Evolutionary conservation across 2,329 filamentous ascomycete genomes (phyloP).

Genomic region (Fusarium concolor): DNA sequence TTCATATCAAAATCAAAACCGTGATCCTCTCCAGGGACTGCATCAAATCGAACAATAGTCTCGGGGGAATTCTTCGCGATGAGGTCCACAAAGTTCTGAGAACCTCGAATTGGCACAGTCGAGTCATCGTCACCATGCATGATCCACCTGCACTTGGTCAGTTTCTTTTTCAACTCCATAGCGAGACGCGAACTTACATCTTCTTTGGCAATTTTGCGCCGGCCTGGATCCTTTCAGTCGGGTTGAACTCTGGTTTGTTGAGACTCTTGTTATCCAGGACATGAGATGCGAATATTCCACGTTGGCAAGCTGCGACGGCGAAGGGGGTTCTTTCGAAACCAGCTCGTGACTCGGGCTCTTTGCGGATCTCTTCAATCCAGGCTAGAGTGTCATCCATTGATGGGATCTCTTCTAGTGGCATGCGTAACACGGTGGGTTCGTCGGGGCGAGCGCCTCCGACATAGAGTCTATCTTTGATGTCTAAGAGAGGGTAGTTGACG

Average conservation of each 20-base stretch:
- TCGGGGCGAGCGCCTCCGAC: slow-evolving; percentile 8
- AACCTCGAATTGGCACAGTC: slow-evolving; percentile 8
- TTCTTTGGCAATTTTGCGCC: slow-evolving; percentile 27
- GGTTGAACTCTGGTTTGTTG: slow-evolving; percentile 10
- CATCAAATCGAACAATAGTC: slow-evolving; percentile 29
- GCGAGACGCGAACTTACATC: slow-evolving; percentile 9
- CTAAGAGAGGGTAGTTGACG: slow-evolving; percentile 38
- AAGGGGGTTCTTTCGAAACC: slow-evolving; percentile 24
- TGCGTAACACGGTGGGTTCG: slow-evolving; percentile 25
- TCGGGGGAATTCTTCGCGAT: slow-evolving; percentile 11
- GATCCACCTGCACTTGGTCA: slow-evolving; percentile 25
- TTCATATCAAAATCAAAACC: slow-evolving; percentile 37
- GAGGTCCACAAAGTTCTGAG: slow-evolving; percentile 18
- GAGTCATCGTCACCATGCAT: slow-evolving; percentile 41
- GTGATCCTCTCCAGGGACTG: slow-evolving; percentile 35
- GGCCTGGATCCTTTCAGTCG: slow-evolving; percentile 27
- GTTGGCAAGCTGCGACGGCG: slow-evolving; percentile 13
- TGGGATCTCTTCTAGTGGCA: slow-evolving; percentile 17
- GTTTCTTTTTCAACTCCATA: rapidly evolving
- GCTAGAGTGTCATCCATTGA: slow-evolving; percentile 18
- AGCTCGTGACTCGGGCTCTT: slow-evolving; percentile 4
- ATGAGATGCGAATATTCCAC: slow-evolving; percentile 28
- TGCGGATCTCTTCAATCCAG: slow-evolving; percentile 35
- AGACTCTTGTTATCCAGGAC: slow-evolving; percentile 31
- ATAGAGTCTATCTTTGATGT: slow-evolving; percentile 35